Conservation (phyloP, 805 yeast species). For the Ogataea chonburiensis region DNA sequence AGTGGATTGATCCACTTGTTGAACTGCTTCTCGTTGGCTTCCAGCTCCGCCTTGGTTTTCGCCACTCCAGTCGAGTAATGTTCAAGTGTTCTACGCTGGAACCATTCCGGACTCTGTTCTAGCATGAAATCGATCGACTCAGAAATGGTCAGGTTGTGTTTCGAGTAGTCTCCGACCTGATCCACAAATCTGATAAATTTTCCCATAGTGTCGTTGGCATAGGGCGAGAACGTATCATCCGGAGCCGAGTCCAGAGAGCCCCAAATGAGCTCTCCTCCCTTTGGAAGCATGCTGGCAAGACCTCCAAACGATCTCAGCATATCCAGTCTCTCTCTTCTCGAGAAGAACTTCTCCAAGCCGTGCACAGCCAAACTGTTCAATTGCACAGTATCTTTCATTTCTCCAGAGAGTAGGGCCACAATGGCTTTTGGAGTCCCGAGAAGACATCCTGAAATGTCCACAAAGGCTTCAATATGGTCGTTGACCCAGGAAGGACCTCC, state of each 20-base stretch:
- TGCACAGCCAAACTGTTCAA: conserved; percentile 88
- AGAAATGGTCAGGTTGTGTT: conserved; percentile 57
- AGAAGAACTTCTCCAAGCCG: conserved; percentile 91
- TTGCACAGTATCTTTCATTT: conserved; percentile 97
- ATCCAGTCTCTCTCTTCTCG: conserved; percentile 83
- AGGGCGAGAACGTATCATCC: conserved; percentile 49
- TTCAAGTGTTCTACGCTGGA: conserved; percentile 55
- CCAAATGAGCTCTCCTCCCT: conserved; percentile 92
- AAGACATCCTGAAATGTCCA: conserved; percentile 86
- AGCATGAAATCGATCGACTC: conserved; percentile 67
- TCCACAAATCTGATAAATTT: conserved; percentile 67
- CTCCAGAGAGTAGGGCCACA: conserved; percentile 92
- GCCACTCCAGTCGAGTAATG: conserved; percentile 84
- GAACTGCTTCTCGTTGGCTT: conserved; percentile 64
- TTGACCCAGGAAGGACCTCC: conserved; percentile 93
- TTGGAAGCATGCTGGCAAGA: conserved; percentile 91
- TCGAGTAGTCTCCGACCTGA: conserved; percentile 41
- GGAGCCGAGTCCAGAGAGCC: conserved; percentile 70
- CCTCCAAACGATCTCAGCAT: conserved; percentile 91
- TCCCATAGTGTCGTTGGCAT: conserved; percentile 52
- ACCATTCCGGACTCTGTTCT: conserved; percentile 75
- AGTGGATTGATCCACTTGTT: conserved; percentile 93
- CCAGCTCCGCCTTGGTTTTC: conserved; percentile 53
- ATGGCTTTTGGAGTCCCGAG: conserved; percentile 94
- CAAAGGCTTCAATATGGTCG: conserved; percentile 72